Evolutionary conservation across 225 moss, liverwort and hornwort genomes (phyloP).

Genomic region (Pseudoscleropodium purum): DNA sequence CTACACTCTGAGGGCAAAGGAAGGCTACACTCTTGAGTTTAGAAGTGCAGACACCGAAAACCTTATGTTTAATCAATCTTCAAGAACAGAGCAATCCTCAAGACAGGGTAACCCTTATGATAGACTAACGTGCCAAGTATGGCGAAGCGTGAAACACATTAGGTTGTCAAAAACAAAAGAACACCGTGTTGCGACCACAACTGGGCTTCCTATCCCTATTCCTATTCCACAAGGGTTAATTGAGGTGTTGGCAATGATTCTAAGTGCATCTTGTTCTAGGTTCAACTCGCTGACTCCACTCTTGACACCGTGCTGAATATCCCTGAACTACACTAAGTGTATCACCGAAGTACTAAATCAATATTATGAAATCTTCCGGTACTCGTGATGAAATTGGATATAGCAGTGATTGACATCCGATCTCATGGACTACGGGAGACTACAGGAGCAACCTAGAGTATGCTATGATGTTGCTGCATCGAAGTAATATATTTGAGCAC

Average conservation of each 20-base stretch:
- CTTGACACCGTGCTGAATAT: not conserved
- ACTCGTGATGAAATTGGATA: not conserved
- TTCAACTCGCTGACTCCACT: not conserved
- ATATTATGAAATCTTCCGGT: not conserved
- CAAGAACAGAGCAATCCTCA: not conserved
- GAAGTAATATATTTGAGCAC: not conserved
- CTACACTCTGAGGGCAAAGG: not conserved
- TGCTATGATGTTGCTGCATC: not conserved
- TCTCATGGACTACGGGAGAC: not conserved
- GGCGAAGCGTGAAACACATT: not conserved
- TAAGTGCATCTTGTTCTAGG: not conserved
- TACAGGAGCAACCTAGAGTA: not conserved
- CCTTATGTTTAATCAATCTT: not conserved
- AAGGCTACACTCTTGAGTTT: not conserved
- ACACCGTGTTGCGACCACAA: not conserved
- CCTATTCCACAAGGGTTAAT: too few relatives aligned
- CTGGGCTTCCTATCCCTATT: not conserved
- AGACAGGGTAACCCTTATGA: not conserved
- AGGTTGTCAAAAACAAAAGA: not conserved
- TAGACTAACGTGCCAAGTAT: not conserved
- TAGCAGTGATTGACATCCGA: not conserved
- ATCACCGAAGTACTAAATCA: not conserved
- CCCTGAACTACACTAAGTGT: not conserved
- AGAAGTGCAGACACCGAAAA: not conserved
- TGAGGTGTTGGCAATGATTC: too few relatives aligned